These are phyloP conservation scores for Acrocalymma vagum DNA, from an alignment of 2,329 filamentous ascomycete species.

Conservation along the genomic window DNA sequence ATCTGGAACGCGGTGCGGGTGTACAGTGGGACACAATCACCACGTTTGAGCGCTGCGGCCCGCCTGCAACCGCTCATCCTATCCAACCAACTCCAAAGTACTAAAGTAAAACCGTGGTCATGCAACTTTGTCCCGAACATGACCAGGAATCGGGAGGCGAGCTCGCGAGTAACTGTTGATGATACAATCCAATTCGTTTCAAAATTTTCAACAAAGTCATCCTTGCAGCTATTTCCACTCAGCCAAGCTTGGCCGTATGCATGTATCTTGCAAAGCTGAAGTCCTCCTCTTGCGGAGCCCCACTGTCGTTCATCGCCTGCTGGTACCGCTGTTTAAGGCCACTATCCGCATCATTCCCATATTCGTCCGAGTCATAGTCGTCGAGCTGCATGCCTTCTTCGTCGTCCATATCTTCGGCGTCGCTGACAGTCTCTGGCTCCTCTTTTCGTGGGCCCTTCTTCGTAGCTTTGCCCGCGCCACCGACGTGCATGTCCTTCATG, in stretches of 20 bases:
- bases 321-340: conserved; percentile 80
- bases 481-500: conserved; percentile 88
- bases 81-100: too few relatives aligned
- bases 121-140: conserved; percentile 7
- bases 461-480: conserved; percentile 36
- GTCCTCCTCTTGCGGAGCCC: conserved; percentile 53
- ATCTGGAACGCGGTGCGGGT: too few relatives aligned
- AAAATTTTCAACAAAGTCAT: conserved; percentile 1
- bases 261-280: conserved; percentile 62
- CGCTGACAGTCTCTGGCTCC: conserved; percentile 61
- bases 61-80: conserved; percentile 9
- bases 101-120: too few relatives aligned
- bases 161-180: too few relatives aligned
- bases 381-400: conserved; percentile 62
- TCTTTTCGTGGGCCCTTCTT: conserved; percentile 49
- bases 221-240: conserved; percentile 25
- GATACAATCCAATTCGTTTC: too few relatives aligned
- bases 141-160: conserved; percentile 10
- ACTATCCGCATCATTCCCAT: conserved; percentile 64
- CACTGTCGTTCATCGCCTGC: conserved; percentile 70
- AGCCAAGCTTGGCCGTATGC: conserved; percentile 45
- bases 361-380: conserved; percentile 63
- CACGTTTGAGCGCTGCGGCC: conserved; percentile 13
- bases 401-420: conserved; percentile 61
- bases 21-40: conserved; percentile 4